phyloP scores from a whole-genome alignment of 2,329 filamentous ascomycete species.

The Fonsecaea pugnacius region DNA sequence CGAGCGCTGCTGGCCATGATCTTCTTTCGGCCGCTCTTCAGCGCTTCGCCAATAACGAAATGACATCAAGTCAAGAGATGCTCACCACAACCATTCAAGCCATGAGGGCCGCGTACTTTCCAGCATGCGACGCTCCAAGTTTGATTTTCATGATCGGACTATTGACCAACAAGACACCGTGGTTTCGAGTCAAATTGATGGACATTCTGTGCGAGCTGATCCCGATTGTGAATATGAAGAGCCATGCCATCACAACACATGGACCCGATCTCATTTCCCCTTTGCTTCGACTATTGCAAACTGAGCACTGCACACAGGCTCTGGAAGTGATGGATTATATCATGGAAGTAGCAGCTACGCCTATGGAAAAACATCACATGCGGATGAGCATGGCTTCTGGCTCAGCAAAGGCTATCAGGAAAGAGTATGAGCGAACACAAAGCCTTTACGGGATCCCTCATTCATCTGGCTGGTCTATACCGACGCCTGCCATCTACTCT shows the following conservation, averaged over 20 bases:
- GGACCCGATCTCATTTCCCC: constrained; percentile 95
- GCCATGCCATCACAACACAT: constrained; percentile 84
- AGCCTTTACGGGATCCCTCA: constrained; percentile 97
- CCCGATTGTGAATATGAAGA: constrained; percentile 89
- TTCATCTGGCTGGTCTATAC: constrained; percentile 93
- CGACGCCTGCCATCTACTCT: constrained; percentile 87
- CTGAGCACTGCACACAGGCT: constrained; percentile 90
- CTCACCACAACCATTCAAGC: constrained; percentile 73
- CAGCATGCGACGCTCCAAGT: constrained; percentile 79
- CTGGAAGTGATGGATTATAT: constrained; percentile 91
- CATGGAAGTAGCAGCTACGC: constrained; percentile 88
- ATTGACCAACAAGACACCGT: constrained; percentile 82
- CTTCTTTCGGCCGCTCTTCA: constrained; percentile 41
- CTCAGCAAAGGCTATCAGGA: constrained; percentile 81
- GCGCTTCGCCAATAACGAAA: constrained; percentile 61
- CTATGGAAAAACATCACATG: constrained; percentile 91
- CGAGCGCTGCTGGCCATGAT: constrained; percentile 71
- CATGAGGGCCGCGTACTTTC: constrained; percentile 77
- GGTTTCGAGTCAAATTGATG: constrained; percentile 94
- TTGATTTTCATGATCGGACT: constrained; percentile 89
- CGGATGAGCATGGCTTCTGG: constrained; percentile 97
- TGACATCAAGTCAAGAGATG: constrained; percentile 74
- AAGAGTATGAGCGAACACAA: constrained; percentile 92
- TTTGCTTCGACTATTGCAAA: constrained; percentile 83
- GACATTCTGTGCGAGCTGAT: constrained; percentile 82